These are phyloP conservation scores for Aspergillus incahuasiensis DNA, from an alignment of 495 filamentous ascomycete species.

Conservation along the genomic window DNA sequence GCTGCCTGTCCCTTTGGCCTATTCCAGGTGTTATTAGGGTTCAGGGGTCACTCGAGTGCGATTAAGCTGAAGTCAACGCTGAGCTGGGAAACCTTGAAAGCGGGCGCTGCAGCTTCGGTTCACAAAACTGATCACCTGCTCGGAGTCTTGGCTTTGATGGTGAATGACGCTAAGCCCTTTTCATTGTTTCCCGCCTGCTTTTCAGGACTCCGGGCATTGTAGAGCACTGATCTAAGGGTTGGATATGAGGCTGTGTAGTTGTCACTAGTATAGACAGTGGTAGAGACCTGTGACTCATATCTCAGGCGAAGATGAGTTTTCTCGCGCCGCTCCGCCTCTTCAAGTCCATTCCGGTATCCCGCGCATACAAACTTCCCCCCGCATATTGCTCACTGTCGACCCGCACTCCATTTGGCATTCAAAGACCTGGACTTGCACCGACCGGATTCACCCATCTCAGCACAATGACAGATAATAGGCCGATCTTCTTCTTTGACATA, in stretches of 20 bases:
- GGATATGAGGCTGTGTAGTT: background rate
- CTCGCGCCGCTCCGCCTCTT: background rate
- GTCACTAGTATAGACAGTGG: background rate
- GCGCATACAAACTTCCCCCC: background rate
- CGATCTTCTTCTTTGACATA: conserved; percentile 87
- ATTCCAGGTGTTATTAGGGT: background rate
- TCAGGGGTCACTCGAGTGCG: background rate
- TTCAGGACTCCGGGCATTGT: background rate
- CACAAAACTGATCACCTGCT: conserved; percentile 5
- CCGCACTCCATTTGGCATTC: background rate
- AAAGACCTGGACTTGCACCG: background rate
- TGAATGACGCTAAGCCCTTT: conserved; percentile 10
- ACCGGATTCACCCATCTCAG: background rate
- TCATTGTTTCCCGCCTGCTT: background rate
- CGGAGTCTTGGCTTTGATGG: background rate
- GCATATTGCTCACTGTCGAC: background rate
- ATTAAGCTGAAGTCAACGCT: background rate
- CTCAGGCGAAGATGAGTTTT: background rate
- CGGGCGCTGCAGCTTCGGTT: background rate
- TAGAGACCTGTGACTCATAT: background rate
- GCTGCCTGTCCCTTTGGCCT: background rate
- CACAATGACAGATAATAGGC: conserved; percentile 36
- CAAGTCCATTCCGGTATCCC: background rate
- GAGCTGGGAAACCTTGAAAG: background rate
- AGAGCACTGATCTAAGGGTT: background rate